A percentile compares a stretch with the other conserved stretches of the same genome.
These are phyloP conservation scores for Colletotrichum musae DNA, from an alignment of 2,329 filamentous ascomycete species.

Conservation along the genomic window DNA sequence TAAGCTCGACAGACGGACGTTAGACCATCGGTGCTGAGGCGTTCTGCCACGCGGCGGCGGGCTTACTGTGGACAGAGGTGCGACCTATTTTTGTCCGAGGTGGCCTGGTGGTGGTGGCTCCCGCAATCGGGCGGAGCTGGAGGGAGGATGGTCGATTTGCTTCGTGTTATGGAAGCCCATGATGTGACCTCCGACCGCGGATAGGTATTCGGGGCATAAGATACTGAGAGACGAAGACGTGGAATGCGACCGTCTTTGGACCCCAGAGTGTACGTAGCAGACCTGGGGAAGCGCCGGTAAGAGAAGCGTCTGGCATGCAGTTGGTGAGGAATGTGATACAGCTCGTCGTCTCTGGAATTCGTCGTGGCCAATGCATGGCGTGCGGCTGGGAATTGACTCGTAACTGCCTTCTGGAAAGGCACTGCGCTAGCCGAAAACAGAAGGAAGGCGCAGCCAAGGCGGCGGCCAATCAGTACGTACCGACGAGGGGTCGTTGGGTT, in stretches of 20 bases:
- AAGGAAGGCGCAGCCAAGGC: slow-evolving; percentile 2
- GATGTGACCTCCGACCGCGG: no score
- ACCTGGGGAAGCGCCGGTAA: slow-evolving; percentile 15
- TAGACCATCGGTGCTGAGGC: slow-evolving; percentile 7
- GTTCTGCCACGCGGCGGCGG: slow-evolving; percentile 4
- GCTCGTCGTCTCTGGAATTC: slow-evolving; percentile 14
- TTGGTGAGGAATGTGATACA: slow-evolving; percentile 27
- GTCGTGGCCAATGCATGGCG: slow-evolving; percentile 34
- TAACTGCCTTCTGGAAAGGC: background rate
- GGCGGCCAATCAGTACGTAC: background rate
- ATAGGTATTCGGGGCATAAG: background rate
- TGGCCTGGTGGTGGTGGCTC: background rate
- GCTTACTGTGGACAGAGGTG: background rate
- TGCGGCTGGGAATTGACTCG: slow-evolving; percentile 31
- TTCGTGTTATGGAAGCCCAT: background rate
- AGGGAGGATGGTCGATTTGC: background rate
- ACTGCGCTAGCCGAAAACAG: background rate
- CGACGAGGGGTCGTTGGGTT: background rate
- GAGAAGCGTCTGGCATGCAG: slow-evolving; percentile 17
- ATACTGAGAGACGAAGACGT: no score
- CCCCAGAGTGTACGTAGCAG: background rate
- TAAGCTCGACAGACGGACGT: slow-evolving; percentile 8
- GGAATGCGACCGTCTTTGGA: background rate
- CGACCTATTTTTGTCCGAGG: slow-evolving; percentile 7
- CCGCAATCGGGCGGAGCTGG: background rate